These are phyloP conservation scores for Ascomycota sp. DNA, from an alignment of 2,329 filamentous ascomycete genomes.

Conservation along the genomic window DNA sequence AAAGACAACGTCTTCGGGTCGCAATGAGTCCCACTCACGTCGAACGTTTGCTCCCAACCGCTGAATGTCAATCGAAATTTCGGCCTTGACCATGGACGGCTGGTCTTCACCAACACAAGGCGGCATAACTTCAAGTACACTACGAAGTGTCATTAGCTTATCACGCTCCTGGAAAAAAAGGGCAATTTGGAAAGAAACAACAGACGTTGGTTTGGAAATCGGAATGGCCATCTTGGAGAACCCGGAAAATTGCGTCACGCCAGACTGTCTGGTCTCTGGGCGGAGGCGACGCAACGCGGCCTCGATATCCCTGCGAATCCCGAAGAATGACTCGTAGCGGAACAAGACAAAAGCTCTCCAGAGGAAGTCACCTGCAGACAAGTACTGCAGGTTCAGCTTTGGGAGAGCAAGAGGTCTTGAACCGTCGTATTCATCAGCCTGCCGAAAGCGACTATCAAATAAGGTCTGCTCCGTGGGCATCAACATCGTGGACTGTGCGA, in stretches of 20 bases:
- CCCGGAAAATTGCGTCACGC: conserved; percentile 54
- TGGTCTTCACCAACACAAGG: conserved; percentile 62
- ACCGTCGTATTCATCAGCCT: conserved; percentile 73
- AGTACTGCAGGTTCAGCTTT: conserved; percentile 85
- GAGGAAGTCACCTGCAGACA: conserved; percentile 87
- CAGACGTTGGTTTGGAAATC: conserved; percentile 52
- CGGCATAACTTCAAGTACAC: conserved; percentile 63
- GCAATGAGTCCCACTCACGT: conserved; percentile 73
- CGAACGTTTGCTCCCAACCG: conserved; percentile 54
- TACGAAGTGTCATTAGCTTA: conserved; percentile 5
- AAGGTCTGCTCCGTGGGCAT: conserved; percentile 67
- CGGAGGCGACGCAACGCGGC: conserved; percentile 56
- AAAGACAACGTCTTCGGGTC: conserved; percentile 75
- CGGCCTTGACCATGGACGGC: conserved; percentile 67
- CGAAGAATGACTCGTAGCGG: conserved; percentile 77
- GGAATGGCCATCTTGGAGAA: conserved; percentile 82
- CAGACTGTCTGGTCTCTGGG: conserved; percentile 40
- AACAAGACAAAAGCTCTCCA: conserved; percentile 84
- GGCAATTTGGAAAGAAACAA: background rate
- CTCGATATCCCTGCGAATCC: conserved; percentile 78
- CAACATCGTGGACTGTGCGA: conserved; percentile 44
- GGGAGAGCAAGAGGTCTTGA: conserved; percentile 72
- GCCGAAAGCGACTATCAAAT: conserved; percentile 56
- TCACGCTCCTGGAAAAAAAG: background rate
- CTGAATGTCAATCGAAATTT: conserved; percentile 66